Conservation (phyloP, 768 basidiomycete genomes). For the Suillus lakei region DNA sequence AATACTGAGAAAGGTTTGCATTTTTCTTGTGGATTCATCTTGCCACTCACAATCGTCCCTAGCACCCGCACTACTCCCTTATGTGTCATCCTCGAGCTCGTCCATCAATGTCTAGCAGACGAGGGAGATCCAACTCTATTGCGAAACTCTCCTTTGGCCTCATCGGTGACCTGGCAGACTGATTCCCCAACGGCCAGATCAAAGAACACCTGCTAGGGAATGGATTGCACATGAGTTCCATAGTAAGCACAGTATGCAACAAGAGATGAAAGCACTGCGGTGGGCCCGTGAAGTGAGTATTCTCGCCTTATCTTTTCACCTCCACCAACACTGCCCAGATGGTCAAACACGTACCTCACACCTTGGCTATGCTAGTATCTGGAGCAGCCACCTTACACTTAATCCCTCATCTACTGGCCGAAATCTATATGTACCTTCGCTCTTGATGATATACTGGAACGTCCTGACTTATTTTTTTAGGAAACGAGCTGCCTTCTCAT, state of each 20-base stretch:
- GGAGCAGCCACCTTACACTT: no score
- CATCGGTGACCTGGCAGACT: constrained; percentile 93
- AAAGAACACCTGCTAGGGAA: constrained; percentile 75
- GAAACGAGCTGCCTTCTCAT: no score
- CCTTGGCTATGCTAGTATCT: no score
- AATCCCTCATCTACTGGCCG: no score
- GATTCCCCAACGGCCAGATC: constrained; percentile 81
- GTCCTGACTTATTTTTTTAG: no score
- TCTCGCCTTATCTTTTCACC: not conserved
- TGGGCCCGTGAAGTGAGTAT: constrained; percentile 91
- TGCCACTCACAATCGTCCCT: constrained; percentile 5
- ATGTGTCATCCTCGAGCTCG: constrained; percentile 82
- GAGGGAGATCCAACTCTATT: constrained; percentile 81
- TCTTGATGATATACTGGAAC: no score
- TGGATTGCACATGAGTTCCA: constrained; percentile 82
- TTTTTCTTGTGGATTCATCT: not conserved
- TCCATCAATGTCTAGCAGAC: constrained; percentile 75
- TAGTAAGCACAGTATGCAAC: constrained; percentile 70
- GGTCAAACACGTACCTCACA: constrained; percentile 80
- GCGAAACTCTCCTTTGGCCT: constrained; percentile 81
- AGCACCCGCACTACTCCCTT: constrained; percentile 55
- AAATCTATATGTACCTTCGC: no score
- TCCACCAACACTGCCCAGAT: constrained; percentile 48
- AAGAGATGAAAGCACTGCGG: constrained; percentile 84
- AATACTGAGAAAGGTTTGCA: constrained; percentile 72